Percentiles rank a stretch among this genome's conserved stretches.
phyloP scores from a whole-genome alignment of 2,329 filamentous ascomycete species.

The Hawksworthiomyces lignivorus region DNA sequence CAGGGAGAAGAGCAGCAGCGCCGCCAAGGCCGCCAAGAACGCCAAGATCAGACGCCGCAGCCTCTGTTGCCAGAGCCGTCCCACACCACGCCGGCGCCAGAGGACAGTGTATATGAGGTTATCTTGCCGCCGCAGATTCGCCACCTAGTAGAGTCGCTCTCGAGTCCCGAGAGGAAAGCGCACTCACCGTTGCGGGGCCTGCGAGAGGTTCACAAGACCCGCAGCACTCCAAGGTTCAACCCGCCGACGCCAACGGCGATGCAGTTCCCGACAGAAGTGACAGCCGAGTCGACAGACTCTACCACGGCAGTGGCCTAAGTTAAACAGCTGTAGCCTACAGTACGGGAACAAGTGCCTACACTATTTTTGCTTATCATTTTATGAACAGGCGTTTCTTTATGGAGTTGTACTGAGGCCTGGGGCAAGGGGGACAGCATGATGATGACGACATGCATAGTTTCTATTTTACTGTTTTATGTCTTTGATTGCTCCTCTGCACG shows the following conservation, averaged over 20 bases:
- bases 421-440: too few species aligned
- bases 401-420: too few species aligned
- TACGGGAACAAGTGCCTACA: too few species aligned
- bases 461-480: too few species aligned
- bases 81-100: not conserved
- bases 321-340: too few species aligned
- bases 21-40: not conserved
- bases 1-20: not conserved
- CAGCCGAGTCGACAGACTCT: too few species aligned
- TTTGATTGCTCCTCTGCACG: too few species aligned
- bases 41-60: not conserved
- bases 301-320: too few species aligned
- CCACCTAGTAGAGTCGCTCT: slow-evolving; percentile 9
- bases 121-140: slow-evolving; percentile 10
- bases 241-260: slow-evolving; percentile 15
- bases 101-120: slow-evolving; percentile 11
- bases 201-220: not conserved
- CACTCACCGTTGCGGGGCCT: not conserved
- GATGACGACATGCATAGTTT: too few species aligned
- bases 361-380: too few species aligned
- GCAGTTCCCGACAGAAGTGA: too few species aligned
- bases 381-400: too few species aligned
- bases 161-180: not conserved
- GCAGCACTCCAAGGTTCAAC: slow-evolving; percentile 5
- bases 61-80: not conserved